A percentile compares a stretch with the other conserved stretches of the same genome.
Evolutionary conservation across 352 stramenopile genomes (phyloP).

Genomic region (Globisporangium uncinulatum): DNA sequence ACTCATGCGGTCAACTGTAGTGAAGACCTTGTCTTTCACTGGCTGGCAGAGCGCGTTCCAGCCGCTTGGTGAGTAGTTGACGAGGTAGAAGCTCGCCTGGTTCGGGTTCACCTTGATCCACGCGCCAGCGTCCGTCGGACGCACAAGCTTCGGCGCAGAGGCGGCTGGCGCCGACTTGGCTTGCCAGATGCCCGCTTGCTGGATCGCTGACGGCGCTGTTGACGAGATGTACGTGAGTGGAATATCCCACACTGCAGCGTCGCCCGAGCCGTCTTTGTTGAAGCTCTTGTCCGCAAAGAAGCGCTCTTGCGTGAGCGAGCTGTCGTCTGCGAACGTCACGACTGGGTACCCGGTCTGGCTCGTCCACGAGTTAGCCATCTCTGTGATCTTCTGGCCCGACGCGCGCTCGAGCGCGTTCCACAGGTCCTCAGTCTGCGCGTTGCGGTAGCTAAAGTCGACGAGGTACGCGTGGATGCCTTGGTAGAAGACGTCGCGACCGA

Average conservation of each 20-base stretch:
- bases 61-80: slow-evolving; percentile 88
- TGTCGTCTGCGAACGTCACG: slow-evolving; percentile 70
- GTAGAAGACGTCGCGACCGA: slow-evolving; percentile 66
- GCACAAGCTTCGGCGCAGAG: slow-evolving; percentile 11
- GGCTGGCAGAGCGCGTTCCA: slow-evolving; percentile 75
- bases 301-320: slow-evolving; percentile 87
- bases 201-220: slow-evolving; percentile 29
- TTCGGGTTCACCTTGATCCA: slow-evolving; percentile 97
- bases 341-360: slow-evolving; percentile 94
- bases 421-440: slow-evolving; percentile 94
- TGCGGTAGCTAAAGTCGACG: slow-evolving; percentile 90
- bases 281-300: slow-evolving; percentile 87
- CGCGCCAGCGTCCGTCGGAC: slow-evolving; percentile 20
- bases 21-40: slow-evolving; percentile 50
- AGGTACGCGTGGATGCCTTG: slow-evolving; percentile 93
- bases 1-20: slow-evolving; percentile 88
- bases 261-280: slow-evolving; percentile 46
- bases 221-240: slow-evolving; percentile 71
- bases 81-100: slow-evolving; percentile 94
- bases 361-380: slow-evolving; percentile 94
- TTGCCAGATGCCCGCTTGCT: slow-evolving; percentile 66
- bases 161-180: slow-evolving; percentile 18
- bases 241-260: slow-evolving; percentile 83
- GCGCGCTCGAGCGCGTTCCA: slow-evolving; percentile 91
- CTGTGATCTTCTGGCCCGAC: slow-evolving; percentile 84